A percentile compares a stretch with the other conserved stretches of the same genome.
These are phyloP conservation scores for Leptoxyphium fumago DNA, from an alignment of 2,329 filamentous ascomycete genomes.

Conservation along the genomic window DNA sequence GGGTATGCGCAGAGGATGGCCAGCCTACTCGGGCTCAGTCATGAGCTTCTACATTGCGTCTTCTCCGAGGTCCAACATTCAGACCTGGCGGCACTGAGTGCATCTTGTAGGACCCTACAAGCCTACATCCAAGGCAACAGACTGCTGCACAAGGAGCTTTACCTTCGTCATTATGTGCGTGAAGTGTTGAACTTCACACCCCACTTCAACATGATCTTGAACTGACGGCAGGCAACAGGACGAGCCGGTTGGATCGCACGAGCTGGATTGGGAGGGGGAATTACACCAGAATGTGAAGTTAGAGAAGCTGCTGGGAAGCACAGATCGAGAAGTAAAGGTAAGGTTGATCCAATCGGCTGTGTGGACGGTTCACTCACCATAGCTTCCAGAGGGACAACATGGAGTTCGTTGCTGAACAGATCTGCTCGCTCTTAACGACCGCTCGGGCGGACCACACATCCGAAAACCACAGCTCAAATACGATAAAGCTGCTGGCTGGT, in stretches of 20 bases:
- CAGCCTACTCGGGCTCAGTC: constrained; percentile 35
- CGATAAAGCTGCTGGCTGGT: constrained; percentile 13
- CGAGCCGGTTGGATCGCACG: constrained; percentile 11
- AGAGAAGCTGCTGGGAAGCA: constrained; percentile 31
- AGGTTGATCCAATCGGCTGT: not conserved
- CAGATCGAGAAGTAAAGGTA: constrained; percentile 25
- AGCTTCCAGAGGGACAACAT: constrained; percentile 17
- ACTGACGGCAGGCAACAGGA: constrained; percentile 1
- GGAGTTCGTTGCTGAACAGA: constrained; percentile 11
- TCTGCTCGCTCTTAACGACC: constrained; percentile 12
- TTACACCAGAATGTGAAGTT: constrained; percentile 22
- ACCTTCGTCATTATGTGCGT: constrained; percentile 30
- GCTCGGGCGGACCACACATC: not conserved
- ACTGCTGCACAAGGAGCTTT: constrained; percentile 47
- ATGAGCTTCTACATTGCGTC: constrained; percentile 50
- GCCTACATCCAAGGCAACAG: constrained; percentile 42
- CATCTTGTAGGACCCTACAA: constrained; percentile 39
- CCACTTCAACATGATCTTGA: not conserved
- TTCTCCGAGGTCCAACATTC: constrained; percentile 40
- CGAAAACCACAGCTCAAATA: not conserved
- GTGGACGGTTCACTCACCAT: too few relatives aligned
- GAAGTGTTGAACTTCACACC: not conserved
- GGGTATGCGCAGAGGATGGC: constrained; percentile 14
- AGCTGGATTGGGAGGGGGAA: constrained; percentile 23
- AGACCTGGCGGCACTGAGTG: constrained; percentile 40